Evolutionary conservation across 2,329 filamentous ascomycete species (phyloP), one percentile per base, ranked within the genome.

Genomic region (Clonostachys byssicola): DNA sequence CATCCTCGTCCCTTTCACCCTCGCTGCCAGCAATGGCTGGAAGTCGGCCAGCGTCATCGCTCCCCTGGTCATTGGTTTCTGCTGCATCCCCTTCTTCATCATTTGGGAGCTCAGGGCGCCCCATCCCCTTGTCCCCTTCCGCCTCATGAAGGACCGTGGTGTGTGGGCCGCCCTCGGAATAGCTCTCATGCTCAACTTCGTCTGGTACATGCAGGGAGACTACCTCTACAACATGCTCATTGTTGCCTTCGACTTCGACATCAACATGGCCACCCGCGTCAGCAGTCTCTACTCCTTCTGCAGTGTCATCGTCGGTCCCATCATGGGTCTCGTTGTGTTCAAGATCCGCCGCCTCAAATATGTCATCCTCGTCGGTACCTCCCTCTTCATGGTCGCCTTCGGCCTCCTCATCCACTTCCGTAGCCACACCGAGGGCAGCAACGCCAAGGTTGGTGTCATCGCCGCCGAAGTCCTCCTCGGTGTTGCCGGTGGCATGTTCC

Each of bases 151-250:
- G 61, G 81, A 86, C 56, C 80, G 83, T 18, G 73, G 72, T n/a
- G 74, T 86, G 23, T 86, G 82, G 80, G 80, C 72, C 6, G 74
- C 83, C 5, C 62, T 86, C 33, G 80, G 77, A 4, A 82, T 87
- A 40, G 81, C 74, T 9, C 50, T 71, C 42, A 63, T 77, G 55
- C 68, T 81, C 56, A 80, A 78, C 65, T 79, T 77, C 56, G 62
- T 75, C 16, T 86, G 81, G 81, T 76, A 75, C 50, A 71, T 85
- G 62, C 83, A 86, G 60, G 79, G 76, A 18, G 78, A 85, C 56
- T 86, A 78, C 60, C 71, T 87, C 4, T 86, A 77, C 64, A 83
- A 82, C 0, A 75, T 86, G 2, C 73, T 86, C 2, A 60, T 76
- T 12, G 78, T 86, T 16, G 75, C 73, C 35, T 86, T 86, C 54